phyloP scores from a whole-genome alignment of 306 rosid species.

The Castanea crenata region DNA sequence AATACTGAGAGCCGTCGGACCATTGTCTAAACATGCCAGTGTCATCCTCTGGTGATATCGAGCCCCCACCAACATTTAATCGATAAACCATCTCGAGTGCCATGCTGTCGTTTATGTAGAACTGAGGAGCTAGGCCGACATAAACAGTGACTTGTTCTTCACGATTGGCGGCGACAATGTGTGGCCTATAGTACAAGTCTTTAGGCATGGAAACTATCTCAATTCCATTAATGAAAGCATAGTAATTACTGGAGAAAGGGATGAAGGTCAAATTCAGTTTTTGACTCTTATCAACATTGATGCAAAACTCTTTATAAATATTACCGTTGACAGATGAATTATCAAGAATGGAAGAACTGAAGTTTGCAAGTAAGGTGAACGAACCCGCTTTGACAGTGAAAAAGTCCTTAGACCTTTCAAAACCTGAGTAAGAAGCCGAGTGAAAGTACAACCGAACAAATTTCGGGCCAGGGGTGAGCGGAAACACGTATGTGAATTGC shows the following conservation, averaged over 20 bases:
- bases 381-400: neutral
- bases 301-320: neutral
- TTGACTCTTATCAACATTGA: neutral
- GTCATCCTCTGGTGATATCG: slow-evolving; percentile 26
- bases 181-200: neutral
- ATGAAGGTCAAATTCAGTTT: neutral
- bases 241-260: neutral
- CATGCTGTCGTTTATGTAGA: slow-evolving; percentile 6
- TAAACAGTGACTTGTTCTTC: too few species aligned
- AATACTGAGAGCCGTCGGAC: neutral
- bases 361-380: neutral
- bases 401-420: neutral
- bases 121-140: neutral
- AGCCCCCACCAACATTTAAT: slow-evolving; percentile 35
- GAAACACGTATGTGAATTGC: neutral
- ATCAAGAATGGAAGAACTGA: neutral
- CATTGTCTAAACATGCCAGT: slow-evolving; percentile 33
- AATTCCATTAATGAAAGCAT: neutral
- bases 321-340: rapidly evolving
- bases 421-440: neutral
- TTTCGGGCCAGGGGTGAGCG: neutral
- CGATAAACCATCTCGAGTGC: slow-evolving; percentile 34
- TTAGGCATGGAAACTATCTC: neutral
- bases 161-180: neutral
- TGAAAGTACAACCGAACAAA: slow-evolving; percentile 2